Evolutionary conservation across 345 rosid species (phyloP).

Genomic region (Mangifera indica): DNA sequence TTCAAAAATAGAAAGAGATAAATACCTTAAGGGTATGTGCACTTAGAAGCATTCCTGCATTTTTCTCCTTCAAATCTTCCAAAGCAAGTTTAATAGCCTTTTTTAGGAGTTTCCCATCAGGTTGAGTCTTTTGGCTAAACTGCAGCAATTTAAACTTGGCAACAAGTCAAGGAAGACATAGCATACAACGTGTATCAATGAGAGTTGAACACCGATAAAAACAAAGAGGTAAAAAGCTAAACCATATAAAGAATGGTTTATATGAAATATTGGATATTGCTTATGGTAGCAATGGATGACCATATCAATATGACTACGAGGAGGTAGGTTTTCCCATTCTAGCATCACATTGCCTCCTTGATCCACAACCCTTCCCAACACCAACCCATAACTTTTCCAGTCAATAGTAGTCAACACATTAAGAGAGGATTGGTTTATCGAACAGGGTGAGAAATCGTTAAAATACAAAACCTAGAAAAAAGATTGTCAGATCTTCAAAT

Average conservation of each 20-base stretch:
- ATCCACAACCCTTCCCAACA: constrained; percentile 41
- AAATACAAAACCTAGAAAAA: constrained; percentile 68
- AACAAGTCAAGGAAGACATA: constrained; percentile 42
- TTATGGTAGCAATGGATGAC: constrained; percentile 66
- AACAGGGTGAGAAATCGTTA: constrained; percentile 60
- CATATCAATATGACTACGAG: constrained; percentile 49
- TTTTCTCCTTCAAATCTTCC: constrained; percentile 74
- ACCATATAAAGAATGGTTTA: constrained; percentile 8
- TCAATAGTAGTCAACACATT: constrained; percentile 60
- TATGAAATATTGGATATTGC: constrained; percentile 47
- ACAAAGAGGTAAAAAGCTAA: not conserved
- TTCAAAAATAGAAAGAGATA: constrained; percentile 9
- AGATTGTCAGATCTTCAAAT: constrained; percentile 17
- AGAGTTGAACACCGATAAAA: not conserved
- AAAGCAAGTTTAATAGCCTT: constrained; percentile 67
- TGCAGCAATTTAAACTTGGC: constrained; percentile 31
- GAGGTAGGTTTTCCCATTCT: constrained; percentile 71
- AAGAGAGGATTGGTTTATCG: constrained; percentile 45
- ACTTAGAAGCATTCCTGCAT: constrained; percentile 68
- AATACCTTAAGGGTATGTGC: constrained; percentile 71
- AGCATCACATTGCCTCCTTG: constrained; percentile 46
- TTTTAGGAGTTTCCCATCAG: constrained; percentile 48
- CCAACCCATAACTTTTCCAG: constrained; percentile 89
- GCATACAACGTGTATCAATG: not conserved
- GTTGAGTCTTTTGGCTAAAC: constrained; percentile 42